Percentiles rank a stretch among this genome's conserved stretches.
These are phyloP conservation scores for Panicum miliaceum DNA, from an alignment of 176 grass and related monocot species.

Conservation along the genomic window DNA sequence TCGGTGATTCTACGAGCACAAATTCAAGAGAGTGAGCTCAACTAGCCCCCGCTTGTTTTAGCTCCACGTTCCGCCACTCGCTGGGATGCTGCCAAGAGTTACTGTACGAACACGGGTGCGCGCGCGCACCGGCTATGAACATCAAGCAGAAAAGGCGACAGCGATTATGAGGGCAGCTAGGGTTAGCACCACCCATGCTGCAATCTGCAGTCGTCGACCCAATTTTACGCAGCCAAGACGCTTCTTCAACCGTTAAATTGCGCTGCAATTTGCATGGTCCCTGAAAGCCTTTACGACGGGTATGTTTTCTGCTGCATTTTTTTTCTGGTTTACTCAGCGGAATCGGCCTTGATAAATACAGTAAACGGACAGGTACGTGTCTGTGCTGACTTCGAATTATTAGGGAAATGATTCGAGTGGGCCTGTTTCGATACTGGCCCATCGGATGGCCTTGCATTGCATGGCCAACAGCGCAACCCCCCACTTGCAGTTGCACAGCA, in stretches of 20 bases:
- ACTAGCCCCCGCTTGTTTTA: too few relatives aligned
- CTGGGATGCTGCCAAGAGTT: background rate
- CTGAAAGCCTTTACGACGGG: background rate
- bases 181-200: background rate
- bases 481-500: background rate
- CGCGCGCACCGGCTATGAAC: background rate
- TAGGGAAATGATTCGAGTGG: constrained; percentile 33
- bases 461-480: background rate
- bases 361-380: constrained; percentile 1
- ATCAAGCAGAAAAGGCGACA: constrained; percentile 15
- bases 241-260: background rate
- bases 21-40: too few relatives aligned
- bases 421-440: constrained; percentile 11
- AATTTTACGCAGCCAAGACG: too few relatives aligned
- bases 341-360: background rate
- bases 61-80: too few relatives aligned
- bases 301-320: background rate
- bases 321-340: background rate
- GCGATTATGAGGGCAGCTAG: constrained; percentile 16
- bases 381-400: constrained; percentile 27
- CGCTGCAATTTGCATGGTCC: constrained; percentile 2
- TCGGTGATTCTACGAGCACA: too few relatives aligned
- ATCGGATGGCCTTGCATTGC: constrained; percentile 14
- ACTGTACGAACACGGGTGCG: constrained; percentile 42
- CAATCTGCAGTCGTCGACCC: background rate